Evolutionary conservation across 441 rosid genomes (phyloP).

Genomic region (Kokia cookei): DNA sequence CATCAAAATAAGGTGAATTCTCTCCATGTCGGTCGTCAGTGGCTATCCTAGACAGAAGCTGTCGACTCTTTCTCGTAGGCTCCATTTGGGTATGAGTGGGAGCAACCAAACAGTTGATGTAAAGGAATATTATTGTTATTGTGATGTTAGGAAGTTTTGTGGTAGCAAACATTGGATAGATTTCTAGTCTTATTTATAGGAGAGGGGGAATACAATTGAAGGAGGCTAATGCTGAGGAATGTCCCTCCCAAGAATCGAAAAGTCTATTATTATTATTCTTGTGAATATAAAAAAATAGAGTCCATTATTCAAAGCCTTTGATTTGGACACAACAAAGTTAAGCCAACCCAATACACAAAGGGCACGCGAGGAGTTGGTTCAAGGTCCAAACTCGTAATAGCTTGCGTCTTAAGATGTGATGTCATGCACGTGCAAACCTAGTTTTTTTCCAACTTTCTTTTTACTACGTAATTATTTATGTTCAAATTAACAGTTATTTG

Average conservation of each 20-base stretch:
- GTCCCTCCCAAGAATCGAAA: too few species aligned
- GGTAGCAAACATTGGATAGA: too few species aligned
- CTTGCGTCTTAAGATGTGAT: not conserved
- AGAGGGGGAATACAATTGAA: not conserved
- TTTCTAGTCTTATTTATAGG: not conserved
- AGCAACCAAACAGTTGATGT: not conserved
- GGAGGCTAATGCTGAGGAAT: not conserved
- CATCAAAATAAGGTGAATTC: constrained; percentile 50
- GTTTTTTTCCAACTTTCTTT: not conserved
- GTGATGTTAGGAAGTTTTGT: not conserved
- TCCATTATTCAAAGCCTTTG: not conserved
- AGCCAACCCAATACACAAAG: not conserved
- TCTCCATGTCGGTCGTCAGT: constrained; percentile 45
- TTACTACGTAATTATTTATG: too few species aligned
- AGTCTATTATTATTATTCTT: too few species aligned
- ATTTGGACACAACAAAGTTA: not conserved
- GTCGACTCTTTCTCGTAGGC: not conserved
- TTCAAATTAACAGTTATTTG: too few species aligned
- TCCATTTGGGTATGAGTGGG: constrained; percentile 9
- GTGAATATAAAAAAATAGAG: too few species aligned
- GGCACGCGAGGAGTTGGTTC: not conserved
- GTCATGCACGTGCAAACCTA: not conserved
- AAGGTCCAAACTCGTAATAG: not conserved
- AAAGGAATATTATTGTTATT: not conserved
- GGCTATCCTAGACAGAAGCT: constrained; percentile 36